Evolutionary conservation across 768 basidiomycete species (phyloP).

Genomic region (Xerocomellus dryophilus): DNA sequence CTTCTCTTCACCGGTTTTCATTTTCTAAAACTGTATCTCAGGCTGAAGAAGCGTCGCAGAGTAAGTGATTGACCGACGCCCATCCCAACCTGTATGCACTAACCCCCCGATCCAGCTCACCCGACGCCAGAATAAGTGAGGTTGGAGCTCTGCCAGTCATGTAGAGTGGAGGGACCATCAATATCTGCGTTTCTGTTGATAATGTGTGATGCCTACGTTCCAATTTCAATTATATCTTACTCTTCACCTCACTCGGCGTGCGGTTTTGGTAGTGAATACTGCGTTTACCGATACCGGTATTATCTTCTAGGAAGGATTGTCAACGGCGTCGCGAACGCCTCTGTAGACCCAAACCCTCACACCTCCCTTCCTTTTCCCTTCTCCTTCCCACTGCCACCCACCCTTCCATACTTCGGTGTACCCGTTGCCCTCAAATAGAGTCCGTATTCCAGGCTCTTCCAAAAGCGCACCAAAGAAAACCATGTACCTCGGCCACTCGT

Average conservation of each 20-base stretch:
- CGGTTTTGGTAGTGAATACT: not conserved
- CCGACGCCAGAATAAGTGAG: conserved; percentile 37
- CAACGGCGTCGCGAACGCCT: not conserved
- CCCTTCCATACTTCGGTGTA: conserved; percentile 63
- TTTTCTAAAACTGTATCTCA: conserved; percentile 29
- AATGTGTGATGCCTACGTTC: not conserved
- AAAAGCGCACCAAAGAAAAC: conserved; percentile 83
- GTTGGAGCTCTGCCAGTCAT: not conserved
- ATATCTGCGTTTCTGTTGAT: conserved; percentile 7
- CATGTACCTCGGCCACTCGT: conserved; percentile 80
- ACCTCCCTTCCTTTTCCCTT: conserved; percentile 58
- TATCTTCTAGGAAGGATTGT: not conserved
- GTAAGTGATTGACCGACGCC: conserved; percentile 42
- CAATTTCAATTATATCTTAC: not conserved
- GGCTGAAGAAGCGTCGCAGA: conserved; percentile 88
- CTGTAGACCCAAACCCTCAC: conserved; percentile 61
- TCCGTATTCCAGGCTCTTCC: conserved; percentile 44
- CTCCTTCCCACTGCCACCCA: conserved; percentile 76
- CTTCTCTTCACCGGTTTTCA: conserved; percentile 1
- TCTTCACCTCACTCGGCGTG: not conserved
- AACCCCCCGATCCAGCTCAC: conserved; percentile 40
- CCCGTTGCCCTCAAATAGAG: conserved; percentile 48
- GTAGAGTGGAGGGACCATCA: not conserved
- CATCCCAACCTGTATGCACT: conserved; percentile 9
- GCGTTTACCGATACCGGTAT: not conserved